phyloP scores from a whole-genome alignment of 495 filamentous ascomycete species.

The Diplogelasinospora grovesii region DNA sequence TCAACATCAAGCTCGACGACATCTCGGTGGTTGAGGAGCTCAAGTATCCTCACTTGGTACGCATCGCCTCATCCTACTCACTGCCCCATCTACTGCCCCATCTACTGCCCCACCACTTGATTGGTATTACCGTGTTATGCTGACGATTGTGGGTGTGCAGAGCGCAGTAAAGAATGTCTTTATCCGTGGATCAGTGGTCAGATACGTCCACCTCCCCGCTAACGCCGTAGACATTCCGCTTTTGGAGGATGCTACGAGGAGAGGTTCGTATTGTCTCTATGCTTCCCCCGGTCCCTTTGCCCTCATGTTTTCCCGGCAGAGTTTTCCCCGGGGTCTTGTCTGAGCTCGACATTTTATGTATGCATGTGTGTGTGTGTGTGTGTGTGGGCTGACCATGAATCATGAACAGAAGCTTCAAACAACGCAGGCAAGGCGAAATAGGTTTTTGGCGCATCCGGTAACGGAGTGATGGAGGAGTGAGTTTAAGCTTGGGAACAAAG shows the following conservation, averaged over 20 bases:
- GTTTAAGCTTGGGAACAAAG: too few relatives aligned
- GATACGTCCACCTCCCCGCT: conserved; percentile 90
- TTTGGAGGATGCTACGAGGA: conserved; percentile 90
- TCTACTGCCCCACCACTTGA: neutral
- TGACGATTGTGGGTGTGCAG: too few relatives aligned
- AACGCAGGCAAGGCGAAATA: conserved; percentile 39
- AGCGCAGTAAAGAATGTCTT: conserved; percentile 96
- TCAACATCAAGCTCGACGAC: conserved; percentile 98
- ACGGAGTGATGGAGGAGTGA: too few relatives aligned
- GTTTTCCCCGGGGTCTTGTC: too few relatives aligned
- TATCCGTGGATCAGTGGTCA: conserved; percentile 91
- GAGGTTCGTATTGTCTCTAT: conserved; percentile 61
- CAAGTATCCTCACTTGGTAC: conserved; percentile 84
- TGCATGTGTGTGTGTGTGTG: neutral
- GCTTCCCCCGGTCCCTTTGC: conserved; percentile 16
- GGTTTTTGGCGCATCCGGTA: too few relatives aligned
- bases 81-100: neutral
- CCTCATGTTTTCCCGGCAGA: too few relatives aligned
- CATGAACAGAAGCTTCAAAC: conserved; percentile 38
- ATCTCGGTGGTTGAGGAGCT: conserved; percentile 84
- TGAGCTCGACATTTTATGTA: too few relatives aligned
- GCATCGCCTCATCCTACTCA: conserved; percentile 22
- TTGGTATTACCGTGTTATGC: conserved; percentile 1
- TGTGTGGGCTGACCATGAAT: too few relatives aligned
- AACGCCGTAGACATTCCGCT: conserved; percentile 81